These are phyloP conservation scores for Oryza meyeriana DNA, from an alignment of 176 grass and related monocot genomes.

Conservation along the genomic window DNA sequence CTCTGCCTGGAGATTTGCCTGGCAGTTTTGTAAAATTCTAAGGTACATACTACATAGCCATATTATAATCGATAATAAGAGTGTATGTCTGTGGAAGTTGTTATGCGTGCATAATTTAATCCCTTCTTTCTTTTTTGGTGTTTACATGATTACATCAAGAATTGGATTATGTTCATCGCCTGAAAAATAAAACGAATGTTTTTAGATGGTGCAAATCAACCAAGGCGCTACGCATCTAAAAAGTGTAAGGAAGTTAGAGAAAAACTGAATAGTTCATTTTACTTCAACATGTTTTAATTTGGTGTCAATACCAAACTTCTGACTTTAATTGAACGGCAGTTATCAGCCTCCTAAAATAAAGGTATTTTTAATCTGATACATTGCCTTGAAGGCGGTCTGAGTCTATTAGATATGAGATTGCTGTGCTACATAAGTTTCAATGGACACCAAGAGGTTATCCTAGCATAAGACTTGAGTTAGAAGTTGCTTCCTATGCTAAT, in stretches of 20 bases:
- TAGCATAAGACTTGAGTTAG: too few relatives aligned
- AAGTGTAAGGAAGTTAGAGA: not conserved
- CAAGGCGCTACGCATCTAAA: not conserved
- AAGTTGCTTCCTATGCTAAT: too few relatives aligned
- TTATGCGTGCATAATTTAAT: not conserved
- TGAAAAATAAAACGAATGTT: not conserved
- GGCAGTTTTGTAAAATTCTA: not conserved
- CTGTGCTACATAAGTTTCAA: not conserved
- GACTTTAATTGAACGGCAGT: not conserved
- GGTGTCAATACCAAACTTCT: not conserved
- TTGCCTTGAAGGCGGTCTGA: not conserved
- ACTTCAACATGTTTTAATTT: not conserved
- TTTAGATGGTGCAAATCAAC: not conserved
- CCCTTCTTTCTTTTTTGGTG: too few relatives aligned
- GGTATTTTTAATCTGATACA: not conserved
- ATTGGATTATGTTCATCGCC: not conserved
- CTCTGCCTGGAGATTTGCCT: not conserved
- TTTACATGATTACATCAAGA: not conserved
- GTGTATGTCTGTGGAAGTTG: not conserved
- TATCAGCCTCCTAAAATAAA: not conserved
- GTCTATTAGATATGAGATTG: too few relatives aligned
- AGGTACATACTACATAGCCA: not conserved
- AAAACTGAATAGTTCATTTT: not conserved
- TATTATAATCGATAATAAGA: not conserved
- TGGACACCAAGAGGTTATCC: too few relatives aligned